These are phyloP conservation scores for Colletotrichum aenigma DNA, from an alignment of 2,329 filamentous ascomycete species.

Conservation along the genomic window DNA sequence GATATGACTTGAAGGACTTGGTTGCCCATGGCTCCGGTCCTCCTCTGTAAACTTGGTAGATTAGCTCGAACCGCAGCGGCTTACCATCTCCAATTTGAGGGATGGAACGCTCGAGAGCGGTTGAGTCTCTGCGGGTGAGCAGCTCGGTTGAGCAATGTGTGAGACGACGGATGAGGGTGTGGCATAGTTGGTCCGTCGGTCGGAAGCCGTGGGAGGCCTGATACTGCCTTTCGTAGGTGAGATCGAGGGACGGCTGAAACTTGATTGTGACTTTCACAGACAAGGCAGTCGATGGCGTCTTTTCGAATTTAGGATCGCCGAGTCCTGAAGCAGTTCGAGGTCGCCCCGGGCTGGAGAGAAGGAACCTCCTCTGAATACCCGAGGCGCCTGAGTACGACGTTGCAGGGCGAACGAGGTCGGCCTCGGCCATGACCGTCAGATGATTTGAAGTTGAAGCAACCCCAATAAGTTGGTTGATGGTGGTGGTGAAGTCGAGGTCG, in stretches of 20 bases:
- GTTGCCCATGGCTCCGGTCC: conserved; percentile 45
- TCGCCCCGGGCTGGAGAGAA: conserved; percentile 18
- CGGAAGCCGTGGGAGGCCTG: conserved; percentile 47
- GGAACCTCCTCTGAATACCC: conserved; percentile 14
- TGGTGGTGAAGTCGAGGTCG: background rate
- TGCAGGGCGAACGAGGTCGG: conserved; percentile 13
- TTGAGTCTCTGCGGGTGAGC: conserved; percentile 56
- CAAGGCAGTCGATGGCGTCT: conserved; percentile 26
- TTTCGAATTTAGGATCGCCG: background rate
- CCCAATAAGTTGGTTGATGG: background rate
- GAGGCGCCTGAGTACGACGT: conserved; percentile 17
- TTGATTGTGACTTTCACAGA: conserved; percentile 48
- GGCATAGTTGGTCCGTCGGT: conserved; percentile 50
- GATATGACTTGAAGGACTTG: conserved; percentile 53
- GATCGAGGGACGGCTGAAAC: conserved; percentile 49
- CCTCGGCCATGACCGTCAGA: conserved; percentile 15
- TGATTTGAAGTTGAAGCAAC: background rate
- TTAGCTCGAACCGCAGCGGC: conserved; percentile 52
- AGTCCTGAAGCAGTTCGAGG: conserved; percentile 16
- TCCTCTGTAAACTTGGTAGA: conserved; percentile 47
- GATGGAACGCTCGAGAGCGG: conserved; percentile 43
- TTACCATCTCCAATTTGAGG: conserved; percentile 38
- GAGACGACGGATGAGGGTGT: conserved; percentile 53
- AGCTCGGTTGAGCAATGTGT: conserved; percentile 57
- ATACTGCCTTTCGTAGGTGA: conserved; percentile 50